Base-by-base conservation (phyloP, 2,329 filamentous ascomycete species). In the Colletotrichum filicis region DNA sequence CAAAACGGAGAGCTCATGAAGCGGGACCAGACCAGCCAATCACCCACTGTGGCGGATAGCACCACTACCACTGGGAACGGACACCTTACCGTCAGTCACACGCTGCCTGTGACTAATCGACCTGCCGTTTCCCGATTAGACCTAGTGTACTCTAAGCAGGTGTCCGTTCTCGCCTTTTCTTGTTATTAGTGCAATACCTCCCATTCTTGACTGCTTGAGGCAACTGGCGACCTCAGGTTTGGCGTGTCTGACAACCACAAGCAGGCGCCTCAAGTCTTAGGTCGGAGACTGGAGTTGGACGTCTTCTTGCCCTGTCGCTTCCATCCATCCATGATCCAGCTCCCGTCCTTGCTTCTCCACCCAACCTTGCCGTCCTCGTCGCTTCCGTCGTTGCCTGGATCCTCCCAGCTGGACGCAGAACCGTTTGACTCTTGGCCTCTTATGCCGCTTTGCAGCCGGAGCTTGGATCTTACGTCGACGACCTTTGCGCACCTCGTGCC, bases 1-100 rank as follows among this genome's bases (percentile, higher is more conserved):
- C 60, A 57, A 71, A 73, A 65, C 56, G 30, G 71, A 53, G 60
- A 66, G 60, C 71, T 70, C 60, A 61, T 35, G 26, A 30, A 42
- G 37, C 32, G 30, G 30, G n/a, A 26, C 22, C 61, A 35, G 14
- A n/a, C 24, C 16, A 26, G 53, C 53, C 22, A 56, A 28, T 28
- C 53, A 28, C 1, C 1, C 0, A 59, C 67, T 69, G 61, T 28
- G 67, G 65, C 61, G 53, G 55, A 63, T 53, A 49, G 55, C 60
- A 56, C 22, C 30, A 32, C 32, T 24, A 6, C 12, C 49, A 73
- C 71, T 56, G 66, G n/a, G 67, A 73, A 73, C 66, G 59, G 66
- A 68, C 42, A 58, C 66, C 55, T 32, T 24, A 59, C 58, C n/a
- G 55, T 42, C 42, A 64, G 26, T 57, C 59, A 64, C 22, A 37